These are phyloP conservation scores for Coniferiporia sulphurascens DNA, from an alignment of 1,284 basidiomycete species.

Conservation along the genomic window DNA sequence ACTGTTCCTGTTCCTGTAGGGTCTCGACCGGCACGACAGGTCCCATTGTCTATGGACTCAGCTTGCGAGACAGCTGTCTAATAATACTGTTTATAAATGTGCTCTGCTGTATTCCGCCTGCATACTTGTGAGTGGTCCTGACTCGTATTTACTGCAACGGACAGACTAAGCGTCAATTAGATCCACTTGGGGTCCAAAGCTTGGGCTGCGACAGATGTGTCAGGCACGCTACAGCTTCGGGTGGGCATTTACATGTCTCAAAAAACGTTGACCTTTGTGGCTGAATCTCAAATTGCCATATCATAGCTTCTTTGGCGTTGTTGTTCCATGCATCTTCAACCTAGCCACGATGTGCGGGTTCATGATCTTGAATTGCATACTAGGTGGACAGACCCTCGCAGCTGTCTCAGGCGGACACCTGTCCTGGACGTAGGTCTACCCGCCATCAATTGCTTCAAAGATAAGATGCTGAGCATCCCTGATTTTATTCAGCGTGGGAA, in stretches of 20 bases:
- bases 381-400: conserved; percentile 75
- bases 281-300: background rate
- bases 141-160: background rate
- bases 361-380: conserved; percentile 71
- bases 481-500: conserved; percentile 61
- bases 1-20: too few species aligned
- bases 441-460: background rate
- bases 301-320: conserved; percentile 63
- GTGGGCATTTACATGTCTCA: too few species aligned
- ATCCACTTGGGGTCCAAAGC: conserved; percentile 79
- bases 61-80: conserved; percentile 66
- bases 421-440: conserved; percentile 56
- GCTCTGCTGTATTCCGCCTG: conserved; percentile 46
- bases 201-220: conserved; percentile 87
- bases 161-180: conserved; percentile 33
- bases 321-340: conserved; percentile 62
- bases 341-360: conserved; percentile 65
- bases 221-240: conserved; percentile 77
- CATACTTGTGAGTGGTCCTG: conserved; percentile 48
- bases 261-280: too few species aligned
- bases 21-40: conserved; percentile 76
- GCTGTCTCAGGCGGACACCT: conserved; percentile 62
- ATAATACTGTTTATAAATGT: conserved; percentile 77
- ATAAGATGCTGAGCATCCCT: background rate
- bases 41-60: conserved; percentile 61